Base-by-base conservation (phyloP, 768 basidiomycete genomes). In the Cystobasidium ongulense region DNA sequence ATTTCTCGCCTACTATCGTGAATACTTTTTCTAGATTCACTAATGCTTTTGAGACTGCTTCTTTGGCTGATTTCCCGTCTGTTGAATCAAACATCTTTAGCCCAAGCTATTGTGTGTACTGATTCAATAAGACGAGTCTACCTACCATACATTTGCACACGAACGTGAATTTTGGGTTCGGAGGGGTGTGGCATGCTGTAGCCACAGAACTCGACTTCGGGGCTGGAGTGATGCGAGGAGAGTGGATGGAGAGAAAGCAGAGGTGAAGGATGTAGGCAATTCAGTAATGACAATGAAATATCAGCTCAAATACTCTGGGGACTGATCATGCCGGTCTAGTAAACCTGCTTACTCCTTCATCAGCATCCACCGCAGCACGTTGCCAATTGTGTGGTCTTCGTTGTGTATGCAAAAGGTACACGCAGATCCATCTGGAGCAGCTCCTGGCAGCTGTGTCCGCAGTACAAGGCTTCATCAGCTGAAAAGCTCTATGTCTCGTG, bases 91-190 rank as follows among this genome's bases (percentile, higher is more conserved):
- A 17, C 29, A 17, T 46, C 33, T 73, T 41, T 46, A 46, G 59
- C 1, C 13, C 31, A 18, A 38, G 36, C n/a, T n/a, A n/a, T n/a
- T n/a, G 35, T 41, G 29, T 53, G 31, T 4, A 68, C 61, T 52
- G 5, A 29, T 41, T 11, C 25, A 17, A 31, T 39, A 1, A 25
- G 7, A 73, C 1, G 25, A 11, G 35, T 39, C 23, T 31, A 84
- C 92, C 75, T 78, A 97, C 93, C 93, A 77, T 97, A 96, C 95
- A 98, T 98, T 86, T 98, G 95, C 74, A 98, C 92, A n/a, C 96
- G 90, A 31, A 98, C 83, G 79, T 97, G 91, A 78, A 99, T 96
- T 78, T 90, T 88, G 77, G 91, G 90, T 84, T 99, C 96, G 11
- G 95, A 96, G 1, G 96, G 96, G 83, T 98, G 96, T 1, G 96